A percentile compares a stretch with the other conserved stretches of the same genome.
Conservation (phyloP, 2,329 filamentous ascomycete genomes). For the Diaporthe vaccinii region DNA sequence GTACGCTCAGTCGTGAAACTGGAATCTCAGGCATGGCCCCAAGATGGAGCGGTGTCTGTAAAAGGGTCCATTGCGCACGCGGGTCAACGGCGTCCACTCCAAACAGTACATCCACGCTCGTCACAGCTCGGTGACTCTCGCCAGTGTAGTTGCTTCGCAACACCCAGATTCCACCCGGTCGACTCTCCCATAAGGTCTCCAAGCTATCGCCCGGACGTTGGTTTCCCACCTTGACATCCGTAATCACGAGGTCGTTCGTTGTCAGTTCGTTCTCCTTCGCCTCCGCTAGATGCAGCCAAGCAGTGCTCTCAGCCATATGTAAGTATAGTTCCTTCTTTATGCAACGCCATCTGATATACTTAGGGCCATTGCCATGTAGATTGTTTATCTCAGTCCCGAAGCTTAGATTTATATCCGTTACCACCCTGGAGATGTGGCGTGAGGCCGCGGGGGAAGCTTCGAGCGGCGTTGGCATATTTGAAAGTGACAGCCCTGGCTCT, state of each 20-base stretch:
- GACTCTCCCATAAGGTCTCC: constrained; percentile 68
- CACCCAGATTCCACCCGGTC: constrained; percentile 76
- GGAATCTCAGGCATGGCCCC: constrained; percentile 49
- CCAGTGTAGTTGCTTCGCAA: constrained; percentile 62
- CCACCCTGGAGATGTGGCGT: constrained; percentile 40
- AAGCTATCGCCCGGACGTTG: constrained; percentile 52
- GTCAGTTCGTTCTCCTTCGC: constrained; percentile 72
- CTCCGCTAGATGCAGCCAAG: constrained; percentile 76
- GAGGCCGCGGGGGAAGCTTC: not conserved
- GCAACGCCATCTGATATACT: constrained; percentile 66
- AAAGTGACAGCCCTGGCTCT: fast-evolving
- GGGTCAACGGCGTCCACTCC: constrained; percentile 57
- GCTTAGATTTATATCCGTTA: constrained; percentile 52
- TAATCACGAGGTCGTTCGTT: constrained; percentile 70
- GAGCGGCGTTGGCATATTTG: not conserved
- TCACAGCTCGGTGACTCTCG: constrained; percentile 61
- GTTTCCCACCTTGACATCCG: constrained; percentile 73
- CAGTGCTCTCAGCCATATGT: constrained; percentile 71
- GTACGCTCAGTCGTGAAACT: constrained; percentile 53
- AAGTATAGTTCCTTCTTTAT: constrained; percentile 79
- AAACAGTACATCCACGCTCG: constrained; percentile 77
- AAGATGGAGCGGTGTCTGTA: constrained; percentile 52
- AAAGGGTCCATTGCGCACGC: constrained; percentile 51
- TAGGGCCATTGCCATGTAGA: constrained; percentile 45
- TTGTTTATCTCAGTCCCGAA: constrained; percentile 43